Evolutionary conservation across 1,139 yeast species (phyloP).

Genomic region (Pichia sp.): DNA sequence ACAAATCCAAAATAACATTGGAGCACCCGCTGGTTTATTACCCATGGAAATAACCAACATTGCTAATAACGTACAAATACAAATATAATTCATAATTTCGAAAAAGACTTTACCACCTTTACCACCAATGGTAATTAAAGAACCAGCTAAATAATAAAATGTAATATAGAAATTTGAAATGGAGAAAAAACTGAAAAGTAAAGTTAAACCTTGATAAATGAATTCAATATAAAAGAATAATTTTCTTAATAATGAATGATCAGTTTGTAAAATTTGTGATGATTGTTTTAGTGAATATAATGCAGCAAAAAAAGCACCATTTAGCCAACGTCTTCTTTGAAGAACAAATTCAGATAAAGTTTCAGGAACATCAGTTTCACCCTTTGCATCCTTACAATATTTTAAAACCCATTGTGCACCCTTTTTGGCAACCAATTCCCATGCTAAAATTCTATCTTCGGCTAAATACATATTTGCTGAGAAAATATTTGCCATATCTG

Average conservation of each 20-base stretch:
- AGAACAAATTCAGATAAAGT: constrained; percentile 82
- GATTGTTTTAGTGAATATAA: constrained; percentile 77
- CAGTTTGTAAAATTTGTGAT: constrained; percentile 77
- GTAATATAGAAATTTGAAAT: constrained; percentile 82
- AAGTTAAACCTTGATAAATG: constrained; percentile 67
- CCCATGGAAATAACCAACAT: constrained; percentile 91
- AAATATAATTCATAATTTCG: constrained; percentile 75
- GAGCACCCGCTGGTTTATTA: constrained; percentile 91
- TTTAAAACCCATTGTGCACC: constrained; percentile 88
- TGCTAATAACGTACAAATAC: constrained; percentile 73
- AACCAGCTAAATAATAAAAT: constrained; percentile 88
- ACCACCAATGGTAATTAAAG: constrained; percentile 59
- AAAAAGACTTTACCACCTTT: constrained; percentile 75
- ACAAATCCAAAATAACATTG: constrained; percentile 62
- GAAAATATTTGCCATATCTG: constrained; percentile 66
- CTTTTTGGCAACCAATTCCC: constrained; percentile 91
- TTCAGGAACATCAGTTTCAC: constrained; percentile 98
- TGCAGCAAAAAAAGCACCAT: constrained; percentile 97
- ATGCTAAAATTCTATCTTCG: constrained; percentile 92
- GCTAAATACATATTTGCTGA: constrained; percentile 97
- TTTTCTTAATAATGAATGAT: constrained; percentile 72
- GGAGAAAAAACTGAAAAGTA: constrained; percentile 83
- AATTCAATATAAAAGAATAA: constrained; percentile 78
- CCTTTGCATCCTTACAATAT: constrained; percentile 88
- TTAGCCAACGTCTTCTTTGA: constrained; percentile 96